phyloP scores from a whole-genome alignment of 2,329 filamentous ascomycete genomes.

The Neobulgaria alba region DNA sequence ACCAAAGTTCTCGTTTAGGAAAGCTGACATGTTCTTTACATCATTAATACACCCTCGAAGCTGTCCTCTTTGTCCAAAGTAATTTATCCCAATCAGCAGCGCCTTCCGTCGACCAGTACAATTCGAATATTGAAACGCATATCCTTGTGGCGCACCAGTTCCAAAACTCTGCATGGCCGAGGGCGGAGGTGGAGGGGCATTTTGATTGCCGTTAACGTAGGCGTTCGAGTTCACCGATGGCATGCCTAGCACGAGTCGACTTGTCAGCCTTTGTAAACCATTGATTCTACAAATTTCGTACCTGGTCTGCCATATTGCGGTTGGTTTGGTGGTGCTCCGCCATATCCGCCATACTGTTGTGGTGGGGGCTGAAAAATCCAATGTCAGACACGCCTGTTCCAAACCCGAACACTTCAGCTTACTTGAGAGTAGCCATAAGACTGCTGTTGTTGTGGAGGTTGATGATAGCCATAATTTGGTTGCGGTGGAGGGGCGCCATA shows the following conservation, averaged over 20 bases:
- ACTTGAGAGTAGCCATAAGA: not conserved
- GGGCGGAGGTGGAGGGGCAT: constrained; percentile 55
- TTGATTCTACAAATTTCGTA: too few relatives aligned
- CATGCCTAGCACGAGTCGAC: not conserved
- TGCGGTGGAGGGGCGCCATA: constrained; percentile 2
- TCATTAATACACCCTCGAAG: constrained; percentile 93
- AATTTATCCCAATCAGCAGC: constrained; percentile 89
- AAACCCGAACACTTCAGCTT: not conserved
- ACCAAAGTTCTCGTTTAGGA: constrained; percentile 78
- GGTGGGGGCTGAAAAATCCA: not conserved
- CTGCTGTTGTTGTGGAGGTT: not conserved
- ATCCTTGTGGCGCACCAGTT: constrained; percentile 67
- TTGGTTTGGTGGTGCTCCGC: not conserved
- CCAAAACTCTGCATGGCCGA: constrained; percentile 64
- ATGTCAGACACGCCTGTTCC: not conserved
- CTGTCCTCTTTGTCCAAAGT: constrained; percentile 85
- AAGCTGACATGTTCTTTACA: constrained; percentile 93
- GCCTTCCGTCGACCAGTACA: constrained; percentile 85
- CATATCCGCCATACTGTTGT: constrained; percentile 3
- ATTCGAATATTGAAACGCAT: constrained; percentile 82
- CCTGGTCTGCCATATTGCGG: not conserved
- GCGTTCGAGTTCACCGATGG: not conserved
- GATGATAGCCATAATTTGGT: constrained; percentile 1
- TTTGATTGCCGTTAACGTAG: not conserved
- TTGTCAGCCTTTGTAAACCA: too few relatives aligned